Evolutionary conservation across 768 basidiomycete species (phyloP), one percentile per base, ranked within the genome.

Genomic region (Heimioporus sp.): DNA sequence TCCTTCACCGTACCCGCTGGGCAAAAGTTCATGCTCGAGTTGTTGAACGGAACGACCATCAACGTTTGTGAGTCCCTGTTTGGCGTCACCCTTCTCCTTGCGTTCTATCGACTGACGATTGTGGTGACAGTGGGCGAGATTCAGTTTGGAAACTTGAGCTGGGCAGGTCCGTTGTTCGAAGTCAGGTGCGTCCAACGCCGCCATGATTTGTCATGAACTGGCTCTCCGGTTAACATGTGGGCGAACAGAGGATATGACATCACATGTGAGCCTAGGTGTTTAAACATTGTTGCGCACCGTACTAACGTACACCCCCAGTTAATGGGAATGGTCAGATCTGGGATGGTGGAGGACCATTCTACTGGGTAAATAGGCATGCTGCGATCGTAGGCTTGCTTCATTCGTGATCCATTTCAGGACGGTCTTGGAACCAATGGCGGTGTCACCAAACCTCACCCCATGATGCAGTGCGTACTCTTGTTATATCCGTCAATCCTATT

Each of bases 1-100:
- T 53, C 67, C 9, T 83, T 85, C 65, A 81, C 77, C 9, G 83
- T 84, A 31, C 78, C 82, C 12, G 78, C 73, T 31, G 82, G 81
- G 12, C 43, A 77, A 64, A 76, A 72, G 0, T 73, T 86, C 59
- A 71, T 68, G 15, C 73, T 86, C 28, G 56, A 64, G 16, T 70
- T 86, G 32, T 52, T 71, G 36, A 57, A 65, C 21, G 79, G 79
- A 6, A 77, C 82, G 2, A 82, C 75, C 4, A 84, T 87, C 53
- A 84, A 79, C 44, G 66, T 86, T 66, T 65, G 83, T 83, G 56
- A 61, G 80, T 68, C 17, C 8, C 24, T 28, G 24, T 45, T n/a
- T 10, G 40, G 3, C 10, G 15, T 11, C 4, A 20, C n/a, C 20
- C 6, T 56, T 17, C 24, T 15, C 9, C 11, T 34, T 11, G 30